phyloP scores from a whole-genome alignment of 2,329 filamentous ascomycete genomes.

The Rutstroemia sydowiana region DNA sequence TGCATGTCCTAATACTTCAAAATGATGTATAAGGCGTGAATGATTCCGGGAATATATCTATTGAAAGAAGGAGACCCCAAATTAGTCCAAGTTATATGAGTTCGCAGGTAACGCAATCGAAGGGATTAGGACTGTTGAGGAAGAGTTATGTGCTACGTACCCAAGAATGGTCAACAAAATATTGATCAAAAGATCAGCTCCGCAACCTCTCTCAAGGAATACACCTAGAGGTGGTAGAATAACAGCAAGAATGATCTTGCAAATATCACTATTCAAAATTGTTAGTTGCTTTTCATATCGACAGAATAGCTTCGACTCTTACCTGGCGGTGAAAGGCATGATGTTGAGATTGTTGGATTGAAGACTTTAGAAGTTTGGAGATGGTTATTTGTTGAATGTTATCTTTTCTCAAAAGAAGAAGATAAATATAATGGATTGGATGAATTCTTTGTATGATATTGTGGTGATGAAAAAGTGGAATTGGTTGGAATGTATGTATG shows the following conservation, averaged over 20 bases:
- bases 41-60: constrained; percentile 13
- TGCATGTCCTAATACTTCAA: constrained; percentile 66
- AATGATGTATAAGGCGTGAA: constrained; percentile 49
- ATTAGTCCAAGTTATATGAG: background rate
- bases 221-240: constrained; percentile 85
- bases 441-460: constrained; percentile 6
- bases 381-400: constrained; percentile 1
- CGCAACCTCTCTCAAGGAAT: constrained; percentile 85
- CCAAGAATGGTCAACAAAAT: constrained; percentile 29
- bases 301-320: constrained; percentile 22
- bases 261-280: constrained; percentile 52
- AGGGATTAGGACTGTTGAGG: background rate
- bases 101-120: too few species aligned
- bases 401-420: background rate
- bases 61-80: too few species aligned
- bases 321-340: constrained; percentile 54
- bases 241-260: constrained; percentile 82
- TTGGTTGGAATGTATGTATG: background rate
- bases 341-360: constrained; percentile 14
- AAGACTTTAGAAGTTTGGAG: background rate
- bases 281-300: constrained; percentile 8
- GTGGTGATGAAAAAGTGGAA: background rate
- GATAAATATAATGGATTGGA: too few species aligned
- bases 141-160: constrained; percentile 51
- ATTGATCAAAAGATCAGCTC: constrained; percentile 84